Percentiles rank a stretch among this genome's conserved stretches.
Evolutionary conservation across 441 rosid genomes (phyloP).

Genomic region (Gossypium trilobum): DNA sequence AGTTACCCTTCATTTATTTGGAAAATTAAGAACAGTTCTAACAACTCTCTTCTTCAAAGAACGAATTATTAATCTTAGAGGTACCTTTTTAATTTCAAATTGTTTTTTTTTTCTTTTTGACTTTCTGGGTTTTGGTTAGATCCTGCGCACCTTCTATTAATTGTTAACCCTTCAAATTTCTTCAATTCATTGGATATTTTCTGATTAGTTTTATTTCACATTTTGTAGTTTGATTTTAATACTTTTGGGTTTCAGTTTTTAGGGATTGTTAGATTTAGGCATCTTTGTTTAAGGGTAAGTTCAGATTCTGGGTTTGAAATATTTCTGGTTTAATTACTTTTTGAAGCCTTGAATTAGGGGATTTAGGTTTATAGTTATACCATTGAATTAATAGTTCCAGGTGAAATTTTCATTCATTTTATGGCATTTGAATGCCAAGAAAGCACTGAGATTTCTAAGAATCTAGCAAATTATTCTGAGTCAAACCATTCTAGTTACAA

Average conservation of each 20-base stretch:
- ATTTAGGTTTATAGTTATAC: neutral
- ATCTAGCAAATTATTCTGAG: conserved; percentile 18
- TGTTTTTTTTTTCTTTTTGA: neutral
- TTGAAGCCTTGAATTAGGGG: neutral
- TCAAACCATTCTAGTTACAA: conserved; percentile 7
- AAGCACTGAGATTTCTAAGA: conserved; percentile 22
- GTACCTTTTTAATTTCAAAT: neutral
- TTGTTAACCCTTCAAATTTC: neutral
- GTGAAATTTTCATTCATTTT: conserved; percentile 22
- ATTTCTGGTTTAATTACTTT: neutral
- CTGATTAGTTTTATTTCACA: neutral
- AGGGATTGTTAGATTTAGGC: conserved; percentile 6
- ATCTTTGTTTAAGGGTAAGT: neutral
- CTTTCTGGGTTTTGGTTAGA: neutral
- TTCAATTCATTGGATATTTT: neutral
- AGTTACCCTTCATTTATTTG: no score
- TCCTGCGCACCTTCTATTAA: neutral
- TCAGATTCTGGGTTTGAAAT: neutral
- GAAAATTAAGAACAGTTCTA: neutral
- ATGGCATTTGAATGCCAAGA: conserved; percentile 69
- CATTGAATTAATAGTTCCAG: conserved; percentile 3
- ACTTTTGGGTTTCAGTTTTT: neutral
- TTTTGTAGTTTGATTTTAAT: neutral
- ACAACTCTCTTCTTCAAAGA: neutral
- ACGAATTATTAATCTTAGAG: neutral